A percentile compares a stretch with the other conserved stretches of the same genome.
Conservation (phyloP, 148 eudicot species). For the Camellia lanceoleosa region DNA sequence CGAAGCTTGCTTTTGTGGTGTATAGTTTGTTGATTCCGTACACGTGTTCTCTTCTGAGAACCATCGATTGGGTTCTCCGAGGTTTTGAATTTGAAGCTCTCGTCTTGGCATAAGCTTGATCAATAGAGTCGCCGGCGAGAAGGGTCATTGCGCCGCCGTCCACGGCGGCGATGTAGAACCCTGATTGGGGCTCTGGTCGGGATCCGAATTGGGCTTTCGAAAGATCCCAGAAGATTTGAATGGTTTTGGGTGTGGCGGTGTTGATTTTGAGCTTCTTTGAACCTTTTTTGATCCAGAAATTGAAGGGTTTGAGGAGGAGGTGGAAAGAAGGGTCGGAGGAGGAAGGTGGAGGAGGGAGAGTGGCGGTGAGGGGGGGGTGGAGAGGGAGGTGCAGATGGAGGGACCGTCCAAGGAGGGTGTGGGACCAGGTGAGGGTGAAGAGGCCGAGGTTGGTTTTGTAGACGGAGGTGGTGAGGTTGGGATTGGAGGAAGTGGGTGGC, state of each 20-base stretch:
- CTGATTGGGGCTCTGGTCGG: slow-evolving; percentile 59
- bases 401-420: slow-evolving; percentile 51
- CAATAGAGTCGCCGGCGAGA: slow-evolving; percentile 42
- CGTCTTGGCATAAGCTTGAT: slow-evolving; percentile 31
- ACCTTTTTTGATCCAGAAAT: slow-evolving; percentile 54
- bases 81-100: background rate
- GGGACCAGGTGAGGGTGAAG: slow-evolving; percentile 36
- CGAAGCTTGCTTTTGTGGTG: slow-evolving; percentile 39
- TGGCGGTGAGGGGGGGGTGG: slow-evolving; percentile 26
- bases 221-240: slow-evolving; percentile 52
- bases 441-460: background rate
- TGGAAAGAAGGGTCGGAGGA: slow-evolving; percentile 43
- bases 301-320: slow-evolving; percentile 52
- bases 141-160: slow-evolving; percentile 33
- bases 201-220: slow-evolving; percentile 54
- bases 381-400: slow-evolving; percentile 49
- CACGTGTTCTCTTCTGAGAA: slow-evolving; percentile 67
- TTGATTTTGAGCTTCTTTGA: slow-evolving; percentile 27
- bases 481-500: no score
- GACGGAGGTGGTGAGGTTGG: slow-evolving; percentile 19
- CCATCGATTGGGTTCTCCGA: slow-evolving; percentile 24
- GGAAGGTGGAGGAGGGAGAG: slow-evolving; percentile 23
- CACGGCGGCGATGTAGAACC: slow-evolving; percentile 58
- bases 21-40: slow-evolving; percentile 39
- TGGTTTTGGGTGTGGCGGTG: background rate